Conservation (phyloP, 1,284 basidiomycete species). For the Austroboletus novae-zelandiae region DNA sequence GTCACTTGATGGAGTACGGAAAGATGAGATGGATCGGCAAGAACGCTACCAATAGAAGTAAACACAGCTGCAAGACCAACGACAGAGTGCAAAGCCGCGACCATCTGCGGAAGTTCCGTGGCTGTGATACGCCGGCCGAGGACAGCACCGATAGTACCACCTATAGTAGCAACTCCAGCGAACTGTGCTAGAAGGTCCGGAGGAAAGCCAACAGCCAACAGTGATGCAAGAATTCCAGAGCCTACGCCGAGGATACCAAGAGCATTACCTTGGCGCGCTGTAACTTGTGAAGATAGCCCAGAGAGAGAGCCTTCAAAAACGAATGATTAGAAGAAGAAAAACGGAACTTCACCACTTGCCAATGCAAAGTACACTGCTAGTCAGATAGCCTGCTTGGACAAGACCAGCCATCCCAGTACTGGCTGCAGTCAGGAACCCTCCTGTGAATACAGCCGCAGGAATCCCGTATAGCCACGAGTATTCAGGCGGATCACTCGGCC, state of each 20-base stretch:
- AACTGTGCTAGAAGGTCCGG: conserved; percentile 74
- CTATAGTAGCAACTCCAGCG: conserved; percentile 69
- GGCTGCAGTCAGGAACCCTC: conserved; percentile 76
- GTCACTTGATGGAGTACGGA: conserved; percentile 74
- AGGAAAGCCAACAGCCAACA: conserved; percentile 79
- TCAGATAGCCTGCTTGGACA: conserved; percentile 80
- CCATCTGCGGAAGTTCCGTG: conserved; percentile 82
- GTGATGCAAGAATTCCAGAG: conserved; percentile 75
- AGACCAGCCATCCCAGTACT: conserved; percentile 82
- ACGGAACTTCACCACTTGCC: conserved; percentile 40
- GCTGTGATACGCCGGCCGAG: conserved; percentile 80
- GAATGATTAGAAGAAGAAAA: not conserved
- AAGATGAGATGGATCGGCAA: conserved; percentile 63
- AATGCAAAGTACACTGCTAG: conserved; percentile 80
- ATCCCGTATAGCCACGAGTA: conserved; percentile 79
- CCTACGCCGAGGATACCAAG: conserved; percentile 80
- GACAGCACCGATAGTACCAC: conserved; percentile 63
- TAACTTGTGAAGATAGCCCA: conserved; percentile 70
- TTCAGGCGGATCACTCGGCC: conserved; percentile 80
- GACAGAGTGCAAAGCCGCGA: conserved; percentile 72
- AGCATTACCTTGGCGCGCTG: conserved; percentile 80
- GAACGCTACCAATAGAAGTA: conserved; percentile 77
- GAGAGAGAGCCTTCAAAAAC: conserved; percentile 60
- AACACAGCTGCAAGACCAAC: conserved; percentile 84
- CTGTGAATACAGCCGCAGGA: conserved; percentile 76